Evolutionary conservation across 2,329 filamentous ascomycete species (phyloP), one percentile per base, ranked within the genome.

Genomic region (Fusarium sp.): DNA sequence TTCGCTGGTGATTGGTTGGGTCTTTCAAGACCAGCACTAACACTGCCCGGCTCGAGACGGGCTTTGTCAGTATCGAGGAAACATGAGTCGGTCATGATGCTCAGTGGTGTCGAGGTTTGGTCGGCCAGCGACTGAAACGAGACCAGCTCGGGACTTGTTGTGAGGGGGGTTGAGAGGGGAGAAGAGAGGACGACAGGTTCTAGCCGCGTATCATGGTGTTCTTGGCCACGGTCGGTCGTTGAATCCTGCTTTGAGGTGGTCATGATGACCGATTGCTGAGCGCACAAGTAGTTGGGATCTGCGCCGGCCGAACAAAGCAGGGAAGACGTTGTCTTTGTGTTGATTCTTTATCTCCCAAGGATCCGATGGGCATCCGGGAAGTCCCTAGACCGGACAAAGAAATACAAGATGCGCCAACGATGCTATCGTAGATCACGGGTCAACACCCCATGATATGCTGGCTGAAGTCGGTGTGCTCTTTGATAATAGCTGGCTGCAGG

Each of bases 91-190:
- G 71, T 65, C 46, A 72, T 59, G 46, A 70, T 66, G 44, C 70
- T 72, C 42, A 72, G 57, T 35, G 70, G 70, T 53, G 70, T 72
- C 47, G 61, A 60, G 35, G 52, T 71, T 46, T 69, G 68, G 47
- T 72, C 69, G 65, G 65, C 68, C 54, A 72, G 66, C 53, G 70
- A 70, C 57, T 65, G 65, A 43, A 72, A 69, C 9, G 66, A 68
- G 50, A 61, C 63, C 49, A 68, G 69, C 44, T 70, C 69, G 27
- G 66, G 67, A 31, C 70, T 72, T 57, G 66, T 66, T 15, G 68
- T 71, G 35, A 59, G 46, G 23, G 65, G 61, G 9, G 69, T 67
- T 14, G 69, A 66, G 17, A 68, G 56, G 27, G 67, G 66, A 42
- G 70, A 70, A 35, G 70, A 72, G 9, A 70, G 56, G 9, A 69